Evolutionary conservation across 176 grass and related monocot species (phyloP).

Genomic region (Secale cereale): DNA sequence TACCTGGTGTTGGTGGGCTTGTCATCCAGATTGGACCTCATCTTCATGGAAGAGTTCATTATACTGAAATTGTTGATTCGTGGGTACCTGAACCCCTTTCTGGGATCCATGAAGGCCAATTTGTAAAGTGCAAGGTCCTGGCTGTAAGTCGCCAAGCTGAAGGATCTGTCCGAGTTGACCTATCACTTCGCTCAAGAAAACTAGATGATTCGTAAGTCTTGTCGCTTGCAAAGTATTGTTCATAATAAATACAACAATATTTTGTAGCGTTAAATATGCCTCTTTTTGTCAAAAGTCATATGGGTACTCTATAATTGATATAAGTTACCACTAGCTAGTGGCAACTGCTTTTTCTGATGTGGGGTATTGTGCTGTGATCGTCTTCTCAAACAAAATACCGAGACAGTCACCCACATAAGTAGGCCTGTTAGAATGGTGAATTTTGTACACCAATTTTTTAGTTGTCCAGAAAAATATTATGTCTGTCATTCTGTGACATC

Average conservation of each 20-base stretch:
- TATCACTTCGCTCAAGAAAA: constrained; percentile 57
- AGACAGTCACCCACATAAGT: not conserved
- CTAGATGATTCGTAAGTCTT: constrained; percentile 60
- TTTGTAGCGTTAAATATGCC: constrained; percentile 1
- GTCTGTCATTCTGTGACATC: not conserved
- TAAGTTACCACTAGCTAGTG: not conserved
- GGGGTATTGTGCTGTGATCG: not conserved
- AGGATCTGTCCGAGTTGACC: constrained; percentile 74
- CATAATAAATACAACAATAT: not conserved
- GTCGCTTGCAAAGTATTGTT: not conserved
- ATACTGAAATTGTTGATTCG: constrained; percentile 81
- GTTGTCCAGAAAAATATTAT: not conserved
- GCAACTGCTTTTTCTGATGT: not conserved
- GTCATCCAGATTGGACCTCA: constrained; percentile 88
- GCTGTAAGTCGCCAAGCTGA: constrained; percentile 59
- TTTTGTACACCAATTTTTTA: not conserved
- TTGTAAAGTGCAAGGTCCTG: constrained; percentile 91
- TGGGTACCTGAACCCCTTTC: constrained; percentile 68
- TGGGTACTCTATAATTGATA: not conserved
- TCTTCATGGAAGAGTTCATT: constrained; percentile 91
- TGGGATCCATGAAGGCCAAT: constrained; percentile 78
- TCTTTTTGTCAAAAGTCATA: not conserved
- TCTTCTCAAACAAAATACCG: not conserved
- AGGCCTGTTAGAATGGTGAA: not conserved
- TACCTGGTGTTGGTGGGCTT: constrained; percentile 84